These are phyloP conservation scores for Wallemia mellicola DNA, from an alignment of 1,284 basidiomycete genomes.

Conservation along the genomic window DNA sequence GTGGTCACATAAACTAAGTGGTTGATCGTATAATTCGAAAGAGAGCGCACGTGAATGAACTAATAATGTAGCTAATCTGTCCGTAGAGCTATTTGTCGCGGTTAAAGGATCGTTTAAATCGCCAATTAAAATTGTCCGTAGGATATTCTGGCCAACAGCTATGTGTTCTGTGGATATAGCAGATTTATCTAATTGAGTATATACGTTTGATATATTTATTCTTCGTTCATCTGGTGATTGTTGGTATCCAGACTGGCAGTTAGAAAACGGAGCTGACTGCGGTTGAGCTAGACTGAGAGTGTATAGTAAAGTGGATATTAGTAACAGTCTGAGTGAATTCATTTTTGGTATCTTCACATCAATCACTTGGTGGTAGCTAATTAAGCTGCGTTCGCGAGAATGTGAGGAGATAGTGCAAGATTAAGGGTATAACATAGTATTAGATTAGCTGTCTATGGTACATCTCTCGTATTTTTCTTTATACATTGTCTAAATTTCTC, in stretches of 20 bases:
- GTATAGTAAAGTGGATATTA: background rate
- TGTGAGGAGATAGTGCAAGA: background rate
- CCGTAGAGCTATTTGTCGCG: slow-evolving; percentile 4
- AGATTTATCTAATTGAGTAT: slow-evolving; percentile 31
- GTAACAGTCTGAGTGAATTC: background rate
- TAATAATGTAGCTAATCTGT: slow-evolving; percentile 4
- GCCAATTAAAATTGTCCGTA: background rate
- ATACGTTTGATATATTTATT: slow-evolving; percentile 36
- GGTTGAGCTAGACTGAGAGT: background rate
- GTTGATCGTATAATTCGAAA: slow-evolving; percentile 9
- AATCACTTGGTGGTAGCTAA: background rate
- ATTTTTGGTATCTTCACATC: background rate
- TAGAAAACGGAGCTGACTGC: background rate
- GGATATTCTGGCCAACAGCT: background rate
- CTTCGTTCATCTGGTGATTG: slow-evolving; percentile 14
- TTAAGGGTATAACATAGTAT: too few species aligned
- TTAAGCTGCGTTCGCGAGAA: background rate
- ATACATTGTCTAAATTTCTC: too few species aligned
- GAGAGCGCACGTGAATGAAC: slow-evolving; percentile 4
- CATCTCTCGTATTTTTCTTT: too few species aligned
- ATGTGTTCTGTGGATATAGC: slow-evolving; percentile 10
- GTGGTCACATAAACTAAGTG: slow-evolving; percentile 3
- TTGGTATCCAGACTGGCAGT: background rate
- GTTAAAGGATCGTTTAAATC: slow-evolving; percentile 3
- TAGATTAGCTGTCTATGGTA: too few species aligned